phyloP scores from a whole-genome alignment of 257 asterid genomes.

The Coffea eugenioides region DNA sequence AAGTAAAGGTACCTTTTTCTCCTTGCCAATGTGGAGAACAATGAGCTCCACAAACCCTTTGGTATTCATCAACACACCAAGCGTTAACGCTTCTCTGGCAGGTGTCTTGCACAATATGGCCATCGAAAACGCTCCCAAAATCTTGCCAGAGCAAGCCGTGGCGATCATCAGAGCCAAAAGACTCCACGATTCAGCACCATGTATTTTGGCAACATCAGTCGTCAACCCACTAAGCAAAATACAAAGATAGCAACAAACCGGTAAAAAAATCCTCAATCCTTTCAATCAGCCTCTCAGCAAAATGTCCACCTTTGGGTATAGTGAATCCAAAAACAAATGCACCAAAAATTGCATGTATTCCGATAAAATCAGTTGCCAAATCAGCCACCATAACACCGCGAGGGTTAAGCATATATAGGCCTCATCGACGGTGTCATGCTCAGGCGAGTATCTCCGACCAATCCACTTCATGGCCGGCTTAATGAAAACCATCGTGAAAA shows the following conservation, averaged over 20 bases:
- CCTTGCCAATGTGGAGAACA: slow-evolving; percentile 62
- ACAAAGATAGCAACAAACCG: slow-evolving; percentile 54
- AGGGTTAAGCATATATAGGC: slow-evolving; percentile 49
- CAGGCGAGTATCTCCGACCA: slow-evolving; percentile 36
- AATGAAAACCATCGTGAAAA: slow-evolving; percentile 46
- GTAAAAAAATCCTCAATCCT: slow-evolving; percentile 60
- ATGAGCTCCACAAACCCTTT: slow-evolving; percentile 69
- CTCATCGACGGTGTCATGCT: slow-evolving; percentile 38
- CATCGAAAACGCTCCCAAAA: slow-evolving; percentile 52
- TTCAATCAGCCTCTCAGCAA: slow-evolving; percentile 37
- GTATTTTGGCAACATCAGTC: slow-evolving; percentile 45
- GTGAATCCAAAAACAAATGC: slow-evolving; percentile 59
- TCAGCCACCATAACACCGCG: slow-evolving; percentile 58
- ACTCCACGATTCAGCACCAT: slow-evolving; percentile 47
- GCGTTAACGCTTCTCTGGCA: slow-evolving; percentile 50
- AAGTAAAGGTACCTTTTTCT: slow-evolving; percentile 40
- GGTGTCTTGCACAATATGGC: slow-evolving; percentile 52
- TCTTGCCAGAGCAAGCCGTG: slow-evolving; percentile 58
- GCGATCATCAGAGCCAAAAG: slow-evolving; percentile 50
- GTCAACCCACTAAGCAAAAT: slow-evolving; percentile 64
- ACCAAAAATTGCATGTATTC: slow-evolving; percentile 17
- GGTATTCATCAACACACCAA: slow-evolving; percentile 72
- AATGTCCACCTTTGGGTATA: slow-evolving; percentile 49
- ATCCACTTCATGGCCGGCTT: slow-evolving; percentile 54
- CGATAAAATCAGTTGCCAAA: slow-evolving; percentile 56